Evolutionary conservation across 345 rosid species (phyloP).

Genomic region (Bretschneidera sinensis): DNA sequence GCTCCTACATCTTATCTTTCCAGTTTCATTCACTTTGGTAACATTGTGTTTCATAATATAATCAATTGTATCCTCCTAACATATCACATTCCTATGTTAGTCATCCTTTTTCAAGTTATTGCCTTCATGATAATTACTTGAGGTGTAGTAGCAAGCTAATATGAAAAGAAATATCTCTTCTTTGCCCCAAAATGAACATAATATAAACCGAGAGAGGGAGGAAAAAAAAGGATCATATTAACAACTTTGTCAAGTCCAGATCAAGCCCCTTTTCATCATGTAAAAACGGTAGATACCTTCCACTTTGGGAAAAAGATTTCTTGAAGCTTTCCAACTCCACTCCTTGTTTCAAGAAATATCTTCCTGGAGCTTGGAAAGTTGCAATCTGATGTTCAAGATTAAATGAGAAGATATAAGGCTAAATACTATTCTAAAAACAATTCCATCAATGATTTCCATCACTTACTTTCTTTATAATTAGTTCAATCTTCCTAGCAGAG

Average conservation of each 20-base stretch:
- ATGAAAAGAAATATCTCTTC: neutral
- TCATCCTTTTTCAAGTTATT: neutral
- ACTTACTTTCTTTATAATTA: constrained; percentile 65
- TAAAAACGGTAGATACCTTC: constrained; percentile 50
- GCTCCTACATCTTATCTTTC: neutral
- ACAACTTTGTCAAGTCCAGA: neutral
- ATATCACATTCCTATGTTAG: neutral
- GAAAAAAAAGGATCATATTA: neutral
- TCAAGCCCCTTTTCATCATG: constrained; percentile 9
- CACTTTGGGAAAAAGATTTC: constrained; percentile 57
- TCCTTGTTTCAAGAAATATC: constrained; percentile 69
- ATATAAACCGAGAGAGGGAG: neutral
- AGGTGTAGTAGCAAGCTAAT: neutral
- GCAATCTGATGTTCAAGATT: constrained; percentile 66
- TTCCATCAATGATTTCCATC: constrained; percentile 23
- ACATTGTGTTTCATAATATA: neutral
- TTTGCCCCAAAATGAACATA: neutral
- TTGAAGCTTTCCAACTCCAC: constrained; percentile 57
- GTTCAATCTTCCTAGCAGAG: constrained; percentile 61
- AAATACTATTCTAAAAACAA: constrained; percentile 15
- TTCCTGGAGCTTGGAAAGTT: constrained; percentile 69
- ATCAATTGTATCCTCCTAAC: neutral
- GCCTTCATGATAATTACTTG: neutral
- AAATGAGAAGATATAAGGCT: constrained; percentile 25
- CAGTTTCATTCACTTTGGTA: neutral